Percentiles rank a stretch among this genome's conserved stretches.
Conservation (phyloP, 139 green algal species). For the Coelastrella sp. region DNA sequence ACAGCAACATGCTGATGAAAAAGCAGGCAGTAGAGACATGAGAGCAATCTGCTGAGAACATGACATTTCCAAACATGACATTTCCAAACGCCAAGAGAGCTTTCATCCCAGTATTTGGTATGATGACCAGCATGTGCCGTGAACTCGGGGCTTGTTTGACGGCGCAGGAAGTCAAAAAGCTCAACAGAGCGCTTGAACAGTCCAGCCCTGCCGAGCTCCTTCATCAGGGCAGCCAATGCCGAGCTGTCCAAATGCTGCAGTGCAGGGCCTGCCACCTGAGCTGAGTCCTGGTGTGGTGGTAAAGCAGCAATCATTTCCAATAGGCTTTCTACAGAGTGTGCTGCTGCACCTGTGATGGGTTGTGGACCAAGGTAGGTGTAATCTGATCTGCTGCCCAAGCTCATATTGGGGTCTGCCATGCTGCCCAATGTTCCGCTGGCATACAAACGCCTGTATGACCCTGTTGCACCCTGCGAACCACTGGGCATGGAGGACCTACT, state of each 20-base stretch:
- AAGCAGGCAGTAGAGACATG: too few species aligned
- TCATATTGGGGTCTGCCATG: conserved; percentile 37
- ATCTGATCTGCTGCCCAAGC: conserved; percentile 14
- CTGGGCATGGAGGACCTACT: conserved; percentile 17
- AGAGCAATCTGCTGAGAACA: too few species aligned
- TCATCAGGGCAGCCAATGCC: conserved; percentile 84
- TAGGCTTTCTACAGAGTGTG: conserved; percentile 42
- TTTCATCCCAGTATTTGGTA: too few species aligned
- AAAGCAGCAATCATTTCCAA: conserved; percentile 33
- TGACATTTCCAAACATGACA: too few species aligned
- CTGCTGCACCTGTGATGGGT: neutral
- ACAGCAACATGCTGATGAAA: too few species aligned
- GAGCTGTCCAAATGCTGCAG: conserved; percentile 82
- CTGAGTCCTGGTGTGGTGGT: conserved; percentile 19
- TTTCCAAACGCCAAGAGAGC: too few species aligned
- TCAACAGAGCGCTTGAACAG: conserved; percentile 70
- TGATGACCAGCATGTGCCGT: too few species aligned
- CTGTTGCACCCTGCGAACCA: conserved; percentile 17
- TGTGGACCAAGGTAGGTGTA: conserved; percentile 23
- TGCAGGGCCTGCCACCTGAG: neutral
- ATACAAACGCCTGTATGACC: conserved; percentile 35
- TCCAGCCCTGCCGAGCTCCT: conserved; percentile 81
- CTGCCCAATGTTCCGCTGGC: conserved; percentile 34
- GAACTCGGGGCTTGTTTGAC: too few species aligned
- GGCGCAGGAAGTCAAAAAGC: conserved; percentile 90